Evolutionary conservation across 768 basidiomycete genomes (phyloP), one percentile per base, ranked within the genome.

Genomic region (Xerocomellus chrysenteron): DNA sequence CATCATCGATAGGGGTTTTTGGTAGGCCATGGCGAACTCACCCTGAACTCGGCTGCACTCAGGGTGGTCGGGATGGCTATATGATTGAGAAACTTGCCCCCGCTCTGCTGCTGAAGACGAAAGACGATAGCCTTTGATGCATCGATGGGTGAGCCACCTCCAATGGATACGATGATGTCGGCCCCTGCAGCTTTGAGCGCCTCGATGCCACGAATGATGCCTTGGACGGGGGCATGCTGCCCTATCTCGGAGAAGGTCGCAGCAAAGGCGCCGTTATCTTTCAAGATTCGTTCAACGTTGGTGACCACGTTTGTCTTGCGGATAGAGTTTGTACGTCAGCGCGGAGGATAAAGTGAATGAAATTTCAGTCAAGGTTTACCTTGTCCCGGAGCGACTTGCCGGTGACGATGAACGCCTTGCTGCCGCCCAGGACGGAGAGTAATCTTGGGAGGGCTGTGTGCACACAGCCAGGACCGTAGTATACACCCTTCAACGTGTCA

Each of bases 1-100:
- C 26, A n/a, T 42, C 32, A 28, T 40, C 19, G 47, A 55, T 37
- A 55, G 51, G 51, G 45, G 26, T 35, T 36, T 43, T 17, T 28
- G 33, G 24, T 32, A 16, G 36, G 41, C 5, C 17, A 40, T n/a
- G 46, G 37, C 13, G 13, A 65, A 50, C 79, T 52, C 56, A 86
- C 87, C 36, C 79, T 80, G 66, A 88, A 89, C 65, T 90, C 90
- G 10, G 88, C 88, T 1, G 88, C 88, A 62, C 87, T 90, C 36
- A 92, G 74, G 5, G 90, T 91, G 8, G 90, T 93, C 0, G 91
- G 91, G 55, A 92, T 85, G 16, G 90, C 87, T 49, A 93, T 88
- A 61, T 91, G 89, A 19, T 72, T 77, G 47, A 82, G 70, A 47
- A 78, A 83, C 5, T 72, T 71, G 1, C 80, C 82, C 2, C 82